Evolutionary conservation across 2,329 filamentous ascomycete genomes (phyloP).

Genomic region (Aspergillus pseudoviridinutans): DNA sequence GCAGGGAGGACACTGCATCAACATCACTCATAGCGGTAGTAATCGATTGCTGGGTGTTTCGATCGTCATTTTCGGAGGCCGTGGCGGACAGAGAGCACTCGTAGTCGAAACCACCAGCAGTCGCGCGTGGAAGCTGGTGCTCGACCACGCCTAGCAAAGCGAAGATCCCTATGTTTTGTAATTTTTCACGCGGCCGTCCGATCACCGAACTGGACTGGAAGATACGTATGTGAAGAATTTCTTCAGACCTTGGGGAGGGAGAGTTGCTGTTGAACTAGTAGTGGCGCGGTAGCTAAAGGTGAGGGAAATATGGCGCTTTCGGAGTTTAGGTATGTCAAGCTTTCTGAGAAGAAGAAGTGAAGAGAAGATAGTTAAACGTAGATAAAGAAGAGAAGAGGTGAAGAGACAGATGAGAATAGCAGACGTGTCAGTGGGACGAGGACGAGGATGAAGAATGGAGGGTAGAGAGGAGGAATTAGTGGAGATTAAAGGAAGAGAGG

Average conservation of each 20-base stretch:
- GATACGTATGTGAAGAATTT: not conserved
- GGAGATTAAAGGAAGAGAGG: conserved; percentile 3
- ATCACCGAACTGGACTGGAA: not conserved
- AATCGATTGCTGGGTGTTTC: conserved; percentile 35
- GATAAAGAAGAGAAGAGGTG: not conserved
- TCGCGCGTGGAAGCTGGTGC: conserved; percentile 31
- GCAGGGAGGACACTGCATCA: conserved; percentile 37
- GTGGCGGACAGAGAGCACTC: conserved; percentile 29
- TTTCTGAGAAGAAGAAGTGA: not conserved
- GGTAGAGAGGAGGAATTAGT: conserved; percentile 5
- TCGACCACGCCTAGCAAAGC: conserved; percentile 20
- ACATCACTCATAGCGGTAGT: conserved; percentile 48
- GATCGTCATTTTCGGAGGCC: conserved; percentile 44
- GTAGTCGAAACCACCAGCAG: conserved; percentile 32
- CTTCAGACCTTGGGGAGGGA: not conserved
- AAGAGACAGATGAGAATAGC: conserved; percentile 5
- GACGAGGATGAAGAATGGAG: conserved; percentile 1
- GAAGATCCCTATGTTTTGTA: not conserved
- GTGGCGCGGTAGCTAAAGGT: not conserved
- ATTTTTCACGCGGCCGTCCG: not conserved
- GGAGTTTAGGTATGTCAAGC: not conserved
- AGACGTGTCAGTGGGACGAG: conserved; percentile 8
- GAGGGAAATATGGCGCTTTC: conserved; percentile 1
- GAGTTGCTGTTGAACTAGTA: not conserved
- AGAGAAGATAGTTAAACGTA: not conserved